phyloP scores from a whole-genome alignment of 345 rosid species.

The Citrus trifoliata region DNA sequence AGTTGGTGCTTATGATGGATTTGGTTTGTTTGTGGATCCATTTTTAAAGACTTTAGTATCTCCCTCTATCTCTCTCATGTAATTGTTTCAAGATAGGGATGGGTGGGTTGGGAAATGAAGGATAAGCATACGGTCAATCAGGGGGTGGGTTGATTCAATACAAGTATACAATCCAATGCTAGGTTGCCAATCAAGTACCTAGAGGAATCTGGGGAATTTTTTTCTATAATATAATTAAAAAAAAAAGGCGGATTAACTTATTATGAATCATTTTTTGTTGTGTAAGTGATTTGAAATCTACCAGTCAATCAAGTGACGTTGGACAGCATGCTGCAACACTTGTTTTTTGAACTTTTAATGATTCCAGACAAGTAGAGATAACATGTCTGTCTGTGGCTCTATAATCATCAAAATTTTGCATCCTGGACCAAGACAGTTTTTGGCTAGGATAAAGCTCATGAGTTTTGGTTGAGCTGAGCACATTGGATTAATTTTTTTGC shows the following conservation, averaged over 20 bases:
- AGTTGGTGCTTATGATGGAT: slow-evolving; percentile 94
- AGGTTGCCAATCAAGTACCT: not conserved
- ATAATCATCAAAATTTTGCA: not conserved
- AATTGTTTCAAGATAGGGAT: not conserved
- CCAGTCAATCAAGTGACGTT: not conserved
- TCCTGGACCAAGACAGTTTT: not conserved
- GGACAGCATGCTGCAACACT: not conserved
- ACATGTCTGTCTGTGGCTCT: not conserved
- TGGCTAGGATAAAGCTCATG: not conserved
- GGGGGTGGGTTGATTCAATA: not conserved
- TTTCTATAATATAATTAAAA: not conserved
- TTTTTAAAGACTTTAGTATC: not conserved
- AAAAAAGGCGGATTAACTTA: not conserved
- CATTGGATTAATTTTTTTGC: not conserved
- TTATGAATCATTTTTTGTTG: not conserved
- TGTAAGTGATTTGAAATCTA: not conserved
- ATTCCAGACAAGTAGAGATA: not conserved
- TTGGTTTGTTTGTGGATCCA: slow-evolving; percentile 48
- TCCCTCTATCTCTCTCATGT: not conserved
- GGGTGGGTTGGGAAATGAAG: not conserved
- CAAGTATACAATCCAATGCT: not conserved
- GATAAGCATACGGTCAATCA: not conserved
- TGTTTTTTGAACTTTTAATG: not conserved
- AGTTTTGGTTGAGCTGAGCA: not conserved
- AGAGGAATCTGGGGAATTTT: not conserved